Percentiles rank a stretch among this genome's conserved stretches.
These are phyloP conservation scores for Harrya chromipes DNA, from an alignment of 768 basidiomycete genomes.

Conservation along the genomic window DNA sequence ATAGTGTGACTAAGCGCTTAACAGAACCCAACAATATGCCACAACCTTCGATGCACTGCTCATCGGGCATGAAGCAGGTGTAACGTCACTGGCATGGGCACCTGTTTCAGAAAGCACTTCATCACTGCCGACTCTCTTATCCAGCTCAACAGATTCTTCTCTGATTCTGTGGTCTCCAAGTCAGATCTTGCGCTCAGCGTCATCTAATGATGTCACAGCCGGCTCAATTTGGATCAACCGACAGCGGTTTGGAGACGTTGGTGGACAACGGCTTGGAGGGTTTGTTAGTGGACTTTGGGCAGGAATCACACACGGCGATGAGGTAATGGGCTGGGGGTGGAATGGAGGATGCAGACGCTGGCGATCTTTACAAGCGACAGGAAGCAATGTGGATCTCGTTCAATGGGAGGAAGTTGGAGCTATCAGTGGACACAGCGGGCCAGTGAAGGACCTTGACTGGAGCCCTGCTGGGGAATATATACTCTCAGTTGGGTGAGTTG, in stretches of 20 bases:
- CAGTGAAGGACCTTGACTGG: slow-evolving; percentile 83
- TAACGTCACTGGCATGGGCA: slow-evolving; percentile 88
- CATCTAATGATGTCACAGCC: slow-evolving; percentile 37
- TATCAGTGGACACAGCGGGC: slow-evolving; percentile 78
- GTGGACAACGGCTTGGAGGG: slow-evolving; percentile 86
- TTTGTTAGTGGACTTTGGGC: slow-evolving; percentile 92
- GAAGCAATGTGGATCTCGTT: slow-evolving; percentile 32
- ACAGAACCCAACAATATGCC: slow-evolving; percentile 55
- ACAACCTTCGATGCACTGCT: slow-evolving; percentile 92
- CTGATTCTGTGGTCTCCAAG: slow-evolving; percentile 93
- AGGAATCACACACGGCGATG: slow-evolving; percentile 40
- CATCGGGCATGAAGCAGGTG: slow-evolving; percentile 91
- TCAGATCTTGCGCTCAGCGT: slow-evolving; percentile 36
- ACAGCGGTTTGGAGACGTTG: slow-evolving; percentile 92
- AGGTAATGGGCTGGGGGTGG: slow-evolving; percentile 89
- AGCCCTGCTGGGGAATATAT: slow-evolving; percentile 83
- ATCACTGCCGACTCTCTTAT: slow-evolving; percentile 60
- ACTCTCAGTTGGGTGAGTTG: slow-evolving; percentile 73
- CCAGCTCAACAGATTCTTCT: slow-evolving; percentile 93
- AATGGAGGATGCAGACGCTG: slow-evolving; percentile 92
- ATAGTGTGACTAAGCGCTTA: not conserved
- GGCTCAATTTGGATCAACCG: slow-evolving; percentile 83
- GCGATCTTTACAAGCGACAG: slow-evolving; percentile 39
- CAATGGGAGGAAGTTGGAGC: slow-evolving; percentile 78
- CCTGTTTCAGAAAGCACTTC: slow-evolving; percentile 27